Percentiles rank a stretch among this genome's conserved stretches.
These are phyloP conservation scores for Ilex aquifolium DNA, from an alignment of 257 asterid genomes.

Conservation along the genomic window DNA sequence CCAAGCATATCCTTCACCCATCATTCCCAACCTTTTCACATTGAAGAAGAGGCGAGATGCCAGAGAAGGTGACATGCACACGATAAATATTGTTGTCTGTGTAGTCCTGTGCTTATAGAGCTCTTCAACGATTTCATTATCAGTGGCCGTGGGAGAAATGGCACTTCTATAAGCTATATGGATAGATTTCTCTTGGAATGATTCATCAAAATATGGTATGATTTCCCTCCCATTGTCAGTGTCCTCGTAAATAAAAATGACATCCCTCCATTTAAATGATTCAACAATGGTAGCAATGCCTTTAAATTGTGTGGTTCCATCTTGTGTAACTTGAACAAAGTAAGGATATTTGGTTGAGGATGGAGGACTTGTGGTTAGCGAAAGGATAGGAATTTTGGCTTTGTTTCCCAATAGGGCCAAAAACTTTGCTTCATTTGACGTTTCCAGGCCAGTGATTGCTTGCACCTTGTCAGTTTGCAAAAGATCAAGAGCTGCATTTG, in stretches of 20 bases:
- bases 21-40: slow-evolving; percentile 32
- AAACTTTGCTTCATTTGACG: slow-evolving; percentile 19
- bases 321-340: too few relatives aligned
- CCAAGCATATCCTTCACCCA: slow-evolving; percentile 42
- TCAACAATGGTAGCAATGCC: too few relatives aligned
- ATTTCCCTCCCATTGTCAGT: slow-evolving; percentile 14
- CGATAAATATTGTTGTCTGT: slow-evolving; percentile 21
- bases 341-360: too few relatives aligned
- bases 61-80: slow-evolving; percentile 30
- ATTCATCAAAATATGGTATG: slow-evolving; percentile 14
- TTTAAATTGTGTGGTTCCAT: too few relatives aligned
- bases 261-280: too few relatives aligned
- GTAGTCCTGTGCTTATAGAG: neutral
- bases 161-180: slow-evolving; percentile 9
- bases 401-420: slow-evolving; percentile 24
- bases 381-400: slow-evolving; percentile 30
- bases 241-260: neutral
- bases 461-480: slow-evolving; percentile 28
- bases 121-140: slow-evolving; percentile 4
- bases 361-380: neutral
- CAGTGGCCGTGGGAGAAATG: slow-evolving; percentile 16
- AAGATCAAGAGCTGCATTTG: slow-evolving; percentile 34
- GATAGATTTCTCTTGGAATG: slow-evolving; percentile 20
- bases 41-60: slow-evolving; percentile 24
- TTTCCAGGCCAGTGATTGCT: slow-evolving; percentile 26